These are phyloP conservation scores for Fomitopsis pulvina DNA, from an alignment of 768 basidiomycete species.

Conservation along the genomic window DNA sequence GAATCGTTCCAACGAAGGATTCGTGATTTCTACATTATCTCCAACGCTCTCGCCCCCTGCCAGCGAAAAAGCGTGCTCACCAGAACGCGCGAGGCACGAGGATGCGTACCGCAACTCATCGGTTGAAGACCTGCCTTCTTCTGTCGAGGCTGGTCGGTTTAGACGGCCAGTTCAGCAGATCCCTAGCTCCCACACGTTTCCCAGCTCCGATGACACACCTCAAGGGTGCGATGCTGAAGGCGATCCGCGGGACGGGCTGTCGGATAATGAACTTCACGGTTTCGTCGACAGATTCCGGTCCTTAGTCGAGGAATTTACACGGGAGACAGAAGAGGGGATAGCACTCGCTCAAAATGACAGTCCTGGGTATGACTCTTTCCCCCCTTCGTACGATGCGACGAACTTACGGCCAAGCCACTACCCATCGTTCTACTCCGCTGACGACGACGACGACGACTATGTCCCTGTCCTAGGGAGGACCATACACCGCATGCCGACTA, in stretches of 20 bases:
- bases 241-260: conserved; percentile 1
- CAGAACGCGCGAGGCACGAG: not conserved
- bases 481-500: conserved; percentile 75
- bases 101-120: conserved; percentile 10
- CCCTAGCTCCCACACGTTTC: conserved; percentile 10
- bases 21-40: no score
- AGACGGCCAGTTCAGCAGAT: conserved; percentile 5
- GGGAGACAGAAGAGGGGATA: conserved; percentile 46
- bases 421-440: conserved; percentile 8
- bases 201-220: conserved; percentile 2
- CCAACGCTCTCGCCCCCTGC: conserved; percentile 2
- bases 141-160: conserved; percentile 7
- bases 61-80: not conserved
- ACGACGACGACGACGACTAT: conserved; percentile 32
- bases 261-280: conserved; percentile 32
- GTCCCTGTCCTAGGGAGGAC: conserved; percentile 57
- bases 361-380: conserved; percentile 2
- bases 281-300: conserved; percentile 47
- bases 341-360: conserved; percentile 25
- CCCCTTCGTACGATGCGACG: not conserved
- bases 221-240: not conserved
- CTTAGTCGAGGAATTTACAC: conserved; percentile 42
- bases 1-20: conserved; percentile 5
- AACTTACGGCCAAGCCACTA: not conserved
- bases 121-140: conserved; percentile 6